Evolutionary conservation across 2,329 filamentous ascomycete species (phyloP), one percentile per base, ranked within the genome.

Genomic region (Gnomoniopsis sp.): DNA sequence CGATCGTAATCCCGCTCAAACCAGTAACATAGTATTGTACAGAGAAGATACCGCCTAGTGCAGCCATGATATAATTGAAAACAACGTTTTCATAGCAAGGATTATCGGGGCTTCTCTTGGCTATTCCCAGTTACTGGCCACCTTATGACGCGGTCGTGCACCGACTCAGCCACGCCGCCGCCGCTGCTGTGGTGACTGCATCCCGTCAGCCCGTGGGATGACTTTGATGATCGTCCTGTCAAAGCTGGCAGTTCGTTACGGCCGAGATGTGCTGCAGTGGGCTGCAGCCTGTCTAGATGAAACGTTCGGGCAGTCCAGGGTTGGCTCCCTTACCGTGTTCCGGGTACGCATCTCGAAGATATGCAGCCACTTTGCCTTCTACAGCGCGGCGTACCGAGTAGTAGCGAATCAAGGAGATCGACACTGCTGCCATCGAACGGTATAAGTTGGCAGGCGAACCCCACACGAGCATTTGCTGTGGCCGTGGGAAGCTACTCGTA

Each of bases 131-230:
- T 41, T 41, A 6, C 17, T 41, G 7, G 7, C 12, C 8, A 6
- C 12, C 36, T 15, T n/a, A n/a, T 41, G 36, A 41, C 36, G 36
- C 12, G 36, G 36, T 15, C 17, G 12, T n/a, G 36, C 36, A n/a
- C 36, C 36, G 12, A 41, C 47, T 59, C 36, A 55, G 57, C 57
- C 57, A 33, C 46, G 46, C 17, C 34, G 41, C 19, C 47, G 49
- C 12, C 46, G 46, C 19, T 55, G 33, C 8, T 4, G 26, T 30
- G 4, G 4, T 30, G 4, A 30, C 26, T 30, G 26, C 4, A 30
- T 4, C 26, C 26, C 26, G 26, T 30, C 4, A 30, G 8, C 26
- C 26, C 26, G 26, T 30, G 26, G 4, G 26, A 30, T 30, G 4
- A 30, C 26, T 30, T 30, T 30, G 26, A 30, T 30, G 26, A 30